Evolutionary conservation across 495 filamentous ascomycete species (phyloP).

Genomic region (Podospora tetraspora): DNA sequence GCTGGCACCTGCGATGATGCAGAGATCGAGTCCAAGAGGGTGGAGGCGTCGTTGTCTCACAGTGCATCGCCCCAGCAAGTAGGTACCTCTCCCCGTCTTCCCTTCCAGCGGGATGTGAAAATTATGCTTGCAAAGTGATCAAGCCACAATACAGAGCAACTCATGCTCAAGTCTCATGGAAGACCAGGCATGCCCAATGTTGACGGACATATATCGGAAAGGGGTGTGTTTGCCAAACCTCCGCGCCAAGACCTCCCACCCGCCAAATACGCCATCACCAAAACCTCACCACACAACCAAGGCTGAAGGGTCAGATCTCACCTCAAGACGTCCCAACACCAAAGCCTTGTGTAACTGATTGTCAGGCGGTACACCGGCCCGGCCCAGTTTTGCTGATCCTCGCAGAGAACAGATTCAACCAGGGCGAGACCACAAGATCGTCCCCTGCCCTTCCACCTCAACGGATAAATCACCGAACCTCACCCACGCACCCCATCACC

Average conservation of each 20-base stretch:
- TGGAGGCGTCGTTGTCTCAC: no score
- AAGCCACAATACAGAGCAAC: no score
- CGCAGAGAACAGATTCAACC: neutral
- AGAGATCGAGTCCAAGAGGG: no score
- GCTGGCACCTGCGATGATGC: no score
- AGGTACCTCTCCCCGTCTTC: no score
- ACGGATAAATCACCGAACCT: neutral
- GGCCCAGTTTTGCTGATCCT: neutral
- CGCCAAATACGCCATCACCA: neutral
- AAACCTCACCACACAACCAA: neutral
- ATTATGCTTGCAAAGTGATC: no score
- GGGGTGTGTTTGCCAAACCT: neutral
- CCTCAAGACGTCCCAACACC: neutral
- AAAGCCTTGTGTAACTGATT: neutral
- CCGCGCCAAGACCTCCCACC: neutral
- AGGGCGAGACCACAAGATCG: neutral
- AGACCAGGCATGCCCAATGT: no score
- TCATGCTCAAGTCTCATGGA: no score
- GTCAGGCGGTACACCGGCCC: neutral
- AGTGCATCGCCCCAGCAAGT: no score
- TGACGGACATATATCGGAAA: no score
- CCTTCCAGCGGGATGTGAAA: no score
- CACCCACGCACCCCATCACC: neutral
- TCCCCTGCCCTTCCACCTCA: neutral
- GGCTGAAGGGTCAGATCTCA: neutral